Percentiles rank a stretch among this genome's conserved stretches.
These are phyloP conservation scores for Puccinia triticina DNA, from an alignment of 1,284 basidiomycete genomes.

Conservation along the genomic window DNA sequence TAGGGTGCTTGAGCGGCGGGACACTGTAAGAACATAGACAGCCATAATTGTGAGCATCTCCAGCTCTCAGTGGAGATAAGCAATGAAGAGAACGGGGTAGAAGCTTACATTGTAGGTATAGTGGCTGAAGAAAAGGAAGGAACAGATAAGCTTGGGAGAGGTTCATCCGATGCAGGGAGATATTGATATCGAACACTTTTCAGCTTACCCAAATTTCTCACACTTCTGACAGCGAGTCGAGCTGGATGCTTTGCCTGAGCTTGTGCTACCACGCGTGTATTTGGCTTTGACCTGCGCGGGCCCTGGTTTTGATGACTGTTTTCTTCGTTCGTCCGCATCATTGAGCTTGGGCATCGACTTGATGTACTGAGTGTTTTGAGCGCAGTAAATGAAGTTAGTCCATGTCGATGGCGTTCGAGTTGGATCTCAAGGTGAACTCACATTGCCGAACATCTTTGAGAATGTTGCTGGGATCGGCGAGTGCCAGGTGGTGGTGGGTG, in stretches of 20 bases:
- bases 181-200: background rate
- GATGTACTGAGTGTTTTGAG: constrained; percentile 22
- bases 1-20: constrained; percentile 28
- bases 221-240: constrained; percentile 45
- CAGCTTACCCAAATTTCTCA: constrained; percentile 40
- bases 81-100: background rate
- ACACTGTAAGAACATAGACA: constrained; percentile 22
- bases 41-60: background rate
- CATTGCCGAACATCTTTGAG: constrained; percentile 29
- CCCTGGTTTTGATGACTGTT: constrained; percentile 12
- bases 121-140: constrained; percentile 11
- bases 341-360: constrained; percentile 42
- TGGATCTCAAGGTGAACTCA: background rate
- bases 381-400: background rate
- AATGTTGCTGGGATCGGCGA: background rate
- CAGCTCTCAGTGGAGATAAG: too few relatives aligned
- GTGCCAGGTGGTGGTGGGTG: too few relatives aligned
- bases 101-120: constrained; percentile 40
- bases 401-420: background rate
- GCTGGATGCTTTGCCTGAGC: constrained; percentile 34
- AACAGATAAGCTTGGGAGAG: background rate
- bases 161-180: background rate
- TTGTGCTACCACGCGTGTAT: constrained; percentile 28
- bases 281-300: constrained; percentile 2
- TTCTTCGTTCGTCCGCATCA: constrained; percentile 29